Evolutionary conservation across 106 monocot genomes (phyloP).

Genomic region (Dendrobium chrysotoxum): DNA sequence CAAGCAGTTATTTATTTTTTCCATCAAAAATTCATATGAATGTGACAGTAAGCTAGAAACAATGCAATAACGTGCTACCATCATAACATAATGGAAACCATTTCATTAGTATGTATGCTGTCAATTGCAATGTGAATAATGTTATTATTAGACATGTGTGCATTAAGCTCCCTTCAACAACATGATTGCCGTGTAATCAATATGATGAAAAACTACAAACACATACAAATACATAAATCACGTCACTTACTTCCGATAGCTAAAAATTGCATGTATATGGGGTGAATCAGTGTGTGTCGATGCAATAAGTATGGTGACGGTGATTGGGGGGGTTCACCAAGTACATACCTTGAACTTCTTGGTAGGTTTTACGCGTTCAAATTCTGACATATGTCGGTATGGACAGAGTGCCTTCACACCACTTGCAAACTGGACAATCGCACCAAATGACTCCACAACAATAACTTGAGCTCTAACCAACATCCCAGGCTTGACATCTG

Average conservation of each 20-base stretch:
- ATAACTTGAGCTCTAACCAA: conserved; percentile 73
- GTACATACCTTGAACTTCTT: conserved; percentile 83
- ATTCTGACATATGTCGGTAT: conserved; percentile 89
- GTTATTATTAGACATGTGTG: background rate
- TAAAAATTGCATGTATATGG: background rate
- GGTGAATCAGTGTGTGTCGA: background rate
- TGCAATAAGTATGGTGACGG: background rate
- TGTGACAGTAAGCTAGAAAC: background rate
- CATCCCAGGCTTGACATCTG: conserved; percentile 98
- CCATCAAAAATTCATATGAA: background rate
- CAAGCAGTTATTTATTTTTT: background rate
- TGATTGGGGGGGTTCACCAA: background rate
- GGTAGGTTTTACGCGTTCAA: conserved; percentile 70
- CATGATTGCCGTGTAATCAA: background rate
- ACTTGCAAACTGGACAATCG: conserved; percentile 78
- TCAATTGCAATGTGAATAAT: background rate
- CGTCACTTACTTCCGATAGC: background rate
- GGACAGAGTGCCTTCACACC: conserved; percentile 98
- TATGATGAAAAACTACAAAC: background rate
- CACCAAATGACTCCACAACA: conserved; percentile 71
- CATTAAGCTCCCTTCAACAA: background rate
- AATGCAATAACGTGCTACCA: background rate
- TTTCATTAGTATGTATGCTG: background rate
- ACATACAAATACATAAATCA: background rate
- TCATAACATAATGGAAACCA: background rate